A percentile compares a stretch with the other conserved stretches of the same genome.
Conservation (phyloP, 805 yeast genomes). For the Sungouiozyma intestinalis region DNA sequence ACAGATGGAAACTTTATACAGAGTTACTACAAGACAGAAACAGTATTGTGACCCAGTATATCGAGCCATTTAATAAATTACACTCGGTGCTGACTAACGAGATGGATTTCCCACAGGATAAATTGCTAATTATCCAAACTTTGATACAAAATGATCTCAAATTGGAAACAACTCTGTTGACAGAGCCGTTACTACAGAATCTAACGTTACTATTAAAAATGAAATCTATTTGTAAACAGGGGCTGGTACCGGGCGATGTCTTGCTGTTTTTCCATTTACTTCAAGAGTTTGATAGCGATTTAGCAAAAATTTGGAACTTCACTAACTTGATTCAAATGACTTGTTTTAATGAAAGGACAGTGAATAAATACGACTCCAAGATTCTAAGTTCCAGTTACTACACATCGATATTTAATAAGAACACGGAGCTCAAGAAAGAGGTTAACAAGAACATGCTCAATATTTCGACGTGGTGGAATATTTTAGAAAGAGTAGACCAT, state of each 20-base stretch:
- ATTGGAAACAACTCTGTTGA: background rate
- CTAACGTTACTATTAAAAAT: conserved; percentile 24
- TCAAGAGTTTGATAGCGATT: background rate
- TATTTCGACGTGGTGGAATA: conserved; percentile 24
- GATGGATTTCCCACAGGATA: conserved; percentile 24
- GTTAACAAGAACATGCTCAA: conserved; percentile 17
- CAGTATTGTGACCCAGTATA: conserved; percentile 25
- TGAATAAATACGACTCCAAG: conserved; percentile 19
- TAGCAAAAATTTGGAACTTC: conserved; percentile 19
- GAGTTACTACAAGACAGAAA: conserved; percentile 14
- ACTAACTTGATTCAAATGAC: conserved; percentile 21
- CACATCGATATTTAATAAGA: conserved; percentile 22
- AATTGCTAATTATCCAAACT: conserved; percentile 21
- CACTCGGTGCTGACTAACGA: conserved; percentile 1
- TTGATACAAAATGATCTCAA: conserved; percentile 11
- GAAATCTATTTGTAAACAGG: conserved; percentile 28
- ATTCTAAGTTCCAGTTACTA: conserved; percentile 6
- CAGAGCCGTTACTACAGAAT: conserved; percentile 10
- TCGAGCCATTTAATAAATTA: background rate
- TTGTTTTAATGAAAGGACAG: conserved; percentile 20
- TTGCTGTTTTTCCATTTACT: conserved; percentile 24
- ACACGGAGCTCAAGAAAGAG: conserved; percentile 24
- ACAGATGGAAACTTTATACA: conserved; percentile 13
- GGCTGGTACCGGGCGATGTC: conserved; percentile 28
- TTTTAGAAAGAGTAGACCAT: conserved; percentile 23